Evolutionary conservation across 2,329 filamentous ascomycete genomes (phyloP), one percentile per base, ranked within the genome.

Genomic region (Talaromyces rugulosus): DNA sequence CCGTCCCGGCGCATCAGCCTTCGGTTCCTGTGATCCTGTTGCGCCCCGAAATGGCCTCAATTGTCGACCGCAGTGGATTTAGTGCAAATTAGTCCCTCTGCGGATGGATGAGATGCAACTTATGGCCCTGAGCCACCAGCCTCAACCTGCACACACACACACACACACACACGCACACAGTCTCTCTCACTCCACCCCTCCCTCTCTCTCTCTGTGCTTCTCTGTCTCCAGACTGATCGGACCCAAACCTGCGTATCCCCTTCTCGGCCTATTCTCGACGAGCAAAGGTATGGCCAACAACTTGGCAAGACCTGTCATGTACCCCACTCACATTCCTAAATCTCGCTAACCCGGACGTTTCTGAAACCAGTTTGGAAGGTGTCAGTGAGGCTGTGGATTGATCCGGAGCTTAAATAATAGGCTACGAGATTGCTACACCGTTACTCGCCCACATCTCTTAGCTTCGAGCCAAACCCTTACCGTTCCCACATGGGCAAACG

Each of bases 1-100:
- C 65, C 23, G 66, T 64, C 14, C 66, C 62, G 56, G 56, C 66
- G 52, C 72, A 74, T 64, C 76, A 79, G 23, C 74, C 76, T 55
- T 53, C 50, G 50, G 50, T 53, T 28, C 50, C 50, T 28, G 50
- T 31, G 28, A 47, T 23, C 44, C 50, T 53, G 28, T 53, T 30
- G 50, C 23, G 75, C 79, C 31, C 69, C 27, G 30, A 53, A 53
- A 53, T 30, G 50, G 50, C 28, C 50, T 53, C 50, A 23, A 53
- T n/a, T 3, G 23, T 27, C 44, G 44, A 47, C 44, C 44, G 44
- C 44, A 18, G n/a, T 18, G 44, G 23, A 8, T 47, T 27, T 47
- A 47, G 44, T 47, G 44, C 8, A 4, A 12, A 27, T 12, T 47
- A 27, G 18, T 23, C 18, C 18, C 44, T 47, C 44, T 47, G 18